Conservation (phyloP, 192 early-diverging fungal species). For the Linnemannia elongata region DNA sequence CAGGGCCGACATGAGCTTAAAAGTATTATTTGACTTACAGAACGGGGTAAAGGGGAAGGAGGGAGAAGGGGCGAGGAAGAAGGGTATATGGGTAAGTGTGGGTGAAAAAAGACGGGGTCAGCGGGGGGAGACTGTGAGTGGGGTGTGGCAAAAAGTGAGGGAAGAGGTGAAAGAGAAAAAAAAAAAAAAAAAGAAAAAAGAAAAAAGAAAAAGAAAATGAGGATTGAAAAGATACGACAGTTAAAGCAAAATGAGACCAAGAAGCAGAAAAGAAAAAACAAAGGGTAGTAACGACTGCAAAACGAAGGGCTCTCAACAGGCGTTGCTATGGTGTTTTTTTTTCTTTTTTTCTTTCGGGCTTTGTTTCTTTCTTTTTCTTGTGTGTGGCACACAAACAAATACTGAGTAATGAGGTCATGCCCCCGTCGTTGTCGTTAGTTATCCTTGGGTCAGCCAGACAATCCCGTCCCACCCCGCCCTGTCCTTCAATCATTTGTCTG, state of each 20-base stretch:
- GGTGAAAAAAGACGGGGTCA: background rate
- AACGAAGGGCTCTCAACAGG: background rate
- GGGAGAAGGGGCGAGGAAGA: background rate
- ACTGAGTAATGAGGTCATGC: background rate
- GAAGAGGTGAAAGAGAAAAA: background rate
- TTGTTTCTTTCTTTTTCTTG: too few relatives aligned
- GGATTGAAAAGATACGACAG: background rate
- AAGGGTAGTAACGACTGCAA: background rate
- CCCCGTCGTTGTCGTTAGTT: background rate
- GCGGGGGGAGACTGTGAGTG: background rate
- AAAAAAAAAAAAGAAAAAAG: background rate
- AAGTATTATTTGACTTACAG: background rate
- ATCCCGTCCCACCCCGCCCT: background rate
- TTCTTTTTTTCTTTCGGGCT: too few relatives aligned
- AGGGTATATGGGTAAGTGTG: background rate
- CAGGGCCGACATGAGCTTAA: slow-evolving; percentile 1
- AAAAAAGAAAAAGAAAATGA: background rate
- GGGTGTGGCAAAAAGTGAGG: background rate
- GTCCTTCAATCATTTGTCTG: background rate
- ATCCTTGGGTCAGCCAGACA: background rate
- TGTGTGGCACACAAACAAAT: too few relatives aligned
- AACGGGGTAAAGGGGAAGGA: background rate
- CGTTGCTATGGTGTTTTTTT: too few relatives aligned
- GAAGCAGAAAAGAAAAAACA: background rate
- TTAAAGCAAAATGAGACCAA: background rate